Conservation (phyloP, 345 rosid species). For the Jatropha curcas region DNA sequence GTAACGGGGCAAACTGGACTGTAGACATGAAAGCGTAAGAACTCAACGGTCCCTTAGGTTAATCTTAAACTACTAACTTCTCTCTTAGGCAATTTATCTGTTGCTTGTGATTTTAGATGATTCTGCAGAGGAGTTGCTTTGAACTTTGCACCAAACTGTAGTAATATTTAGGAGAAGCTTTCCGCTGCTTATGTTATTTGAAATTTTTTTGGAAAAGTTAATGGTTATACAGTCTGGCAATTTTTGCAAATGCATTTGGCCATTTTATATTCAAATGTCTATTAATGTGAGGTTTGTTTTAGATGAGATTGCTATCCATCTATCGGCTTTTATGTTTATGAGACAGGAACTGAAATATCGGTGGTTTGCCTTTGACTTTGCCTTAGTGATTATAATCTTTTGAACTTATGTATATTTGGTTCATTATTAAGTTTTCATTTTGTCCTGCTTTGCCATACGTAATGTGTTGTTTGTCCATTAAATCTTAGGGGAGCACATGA, state of each 20-base stretch:
- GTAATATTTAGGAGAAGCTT: no score
- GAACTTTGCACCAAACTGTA: no score
- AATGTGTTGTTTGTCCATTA: neutral
- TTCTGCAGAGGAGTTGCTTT: neutral
- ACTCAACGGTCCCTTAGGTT: no score
- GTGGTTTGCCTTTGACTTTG: no score
- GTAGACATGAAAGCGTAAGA: no score
- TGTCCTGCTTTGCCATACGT: neutral
- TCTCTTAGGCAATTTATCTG: no score
- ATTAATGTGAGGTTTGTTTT: neutral
- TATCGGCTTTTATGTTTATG: neutral
- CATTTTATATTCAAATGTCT: neutral
- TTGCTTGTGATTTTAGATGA: no score
- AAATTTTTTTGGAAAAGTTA: neutral
- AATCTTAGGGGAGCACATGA: constrained; percentile 41
- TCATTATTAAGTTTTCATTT: neutral
- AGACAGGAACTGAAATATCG: no score
- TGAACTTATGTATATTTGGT: neutral
- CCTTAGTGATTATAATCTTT: no score
- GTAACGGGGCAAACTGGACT: no score
- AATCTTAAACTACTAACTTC: no score
- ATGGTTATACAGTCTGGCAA: neutral
- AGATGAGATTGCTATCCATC: neutral
- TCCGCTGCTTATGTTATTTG: neutral
- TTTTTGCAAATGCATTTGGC: neutral